phyloP scores from a whole-genome alignment of 371 early-diverging fungal genomes.

The Cokeromyces recurvatus region DNA sequence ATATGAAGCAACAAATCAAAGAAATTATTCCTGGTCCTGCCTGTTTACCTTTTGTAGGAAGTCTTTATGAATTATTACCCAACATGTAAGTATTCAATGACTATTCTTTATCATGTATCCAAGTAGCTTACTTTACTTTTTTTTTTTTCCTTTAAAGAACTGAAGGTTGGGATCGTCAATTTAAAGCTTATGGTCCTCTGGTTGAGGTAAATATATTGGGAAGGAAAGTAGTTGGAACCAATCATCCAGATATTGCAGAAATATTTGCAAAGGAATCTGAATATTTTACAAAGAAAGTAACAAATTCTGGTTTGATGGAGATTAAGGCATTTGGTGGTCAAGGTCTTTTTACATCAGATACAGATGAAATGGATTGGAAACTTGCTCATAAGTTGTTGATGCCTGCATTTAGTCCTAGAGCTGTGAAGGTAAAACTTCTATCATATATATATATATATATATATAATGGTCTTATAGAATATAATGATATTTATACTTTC shows the following conservation, averaged over 20 bases:
- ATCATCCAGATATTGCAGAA: constrained; percentile 34
- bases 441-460: background rate
- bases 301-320: constrained; percentile 19
- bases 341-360: constrained; percentile 43
- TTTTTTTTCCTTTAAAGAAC: no score
- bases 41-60: constrained; percentile 30
- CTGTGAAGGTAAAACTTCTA: constrained; percentile 27
- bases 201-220: constrained; percentile 28
- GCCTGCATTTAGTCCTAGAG: constrained; percentile 47
- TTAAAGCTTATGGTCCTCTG: constrained; percentile 24
- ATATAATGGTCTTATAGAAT: background rate
- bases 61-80: constrained; percentile 31
- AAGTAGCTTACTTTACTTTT: no score
- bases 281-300: constrained; percentile 38
- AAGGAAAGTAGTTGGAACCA: constrained; percentile 17
- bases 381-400: constrained; percentile 53
- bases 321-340: constrained; percentile 33
- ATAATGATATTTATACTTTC: background rate
- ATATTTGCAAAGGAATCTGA: constrained; percentile 32
- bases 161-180: constrained; percentile 23
- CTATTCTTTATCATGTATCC: no score
- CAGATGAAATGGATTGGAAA: constrained; percentile 43
- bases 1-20: constrained; percentile 16
- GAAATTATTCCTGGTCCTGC: constrained; percentile 26
- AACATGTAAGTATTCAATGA: constrained; percentile 26